Percentiles rank a stretch among this genome's conserved stretches.
Conservation (phyloP, 2,329 filamentous ascomycete species). For the Colletotrichum incanum region DNA sequence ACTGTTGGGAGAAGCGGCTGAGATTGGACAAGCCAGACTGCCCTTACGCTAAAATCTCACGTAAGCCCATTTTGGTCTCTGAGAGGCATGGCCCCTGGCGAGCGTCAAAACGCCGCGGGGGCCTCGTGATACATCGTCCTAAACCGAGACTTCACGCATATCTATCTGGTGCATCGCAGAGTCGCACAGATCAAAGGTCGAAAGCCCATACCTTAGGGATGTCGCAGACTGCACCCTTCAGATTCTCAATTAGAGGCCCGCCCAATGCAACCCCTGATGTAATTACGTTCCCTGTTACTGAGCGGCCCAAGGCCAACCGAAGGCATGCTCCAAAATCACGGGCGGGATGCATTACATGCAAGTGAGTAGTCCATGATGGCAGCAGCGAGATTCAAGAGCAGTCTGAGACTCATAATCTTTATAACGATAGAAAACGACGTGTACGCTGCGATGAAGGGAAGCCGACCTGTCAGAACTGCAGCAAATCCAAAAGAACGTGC, state of each 20-base stretch:
- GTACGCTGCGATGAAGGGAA: conserved; percentile 20
- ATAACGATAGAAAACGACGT: neutral
- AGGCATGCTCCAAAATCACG: conserved; percentile 13
- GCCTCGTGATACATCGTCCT: neutral
- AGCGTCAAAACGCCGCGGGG: neutral
- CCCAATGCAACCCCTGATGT: neutral
- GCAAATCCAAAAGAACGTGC: conserved; percentile 2
- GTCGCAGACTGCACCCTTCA: no score
- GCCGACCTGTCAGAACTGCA: conserved; percentile 12
- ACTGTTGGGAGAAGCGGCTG: neutral
- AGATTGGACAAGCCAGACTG: neutral
- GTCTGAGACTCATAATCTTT: neutral
- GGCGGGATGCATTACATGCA: conserved; percentile 33
- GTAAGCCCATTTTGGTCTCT: neutral
- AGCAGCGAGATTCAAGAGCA: neutral
- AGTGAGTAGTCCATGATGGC: neutral
- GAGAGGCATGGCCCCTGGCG: neutral
- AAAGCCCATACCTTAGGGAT: neutral
- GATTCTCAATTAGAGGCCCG: no score
- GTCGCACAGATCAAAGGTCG: neutral
- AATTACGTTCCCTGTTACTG: neutral
- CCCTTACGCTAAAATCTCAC: neutral
- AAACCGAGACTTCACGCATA: neutral
- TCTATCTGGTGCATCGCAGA: no score
- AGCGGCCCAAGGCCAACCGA: conserved; percentile 9